These are phyloP conservation scores for Backusella westeae DNA, from an alignment of 192 early-diverging fungal species.

Conservation along the genomic window DNA sequence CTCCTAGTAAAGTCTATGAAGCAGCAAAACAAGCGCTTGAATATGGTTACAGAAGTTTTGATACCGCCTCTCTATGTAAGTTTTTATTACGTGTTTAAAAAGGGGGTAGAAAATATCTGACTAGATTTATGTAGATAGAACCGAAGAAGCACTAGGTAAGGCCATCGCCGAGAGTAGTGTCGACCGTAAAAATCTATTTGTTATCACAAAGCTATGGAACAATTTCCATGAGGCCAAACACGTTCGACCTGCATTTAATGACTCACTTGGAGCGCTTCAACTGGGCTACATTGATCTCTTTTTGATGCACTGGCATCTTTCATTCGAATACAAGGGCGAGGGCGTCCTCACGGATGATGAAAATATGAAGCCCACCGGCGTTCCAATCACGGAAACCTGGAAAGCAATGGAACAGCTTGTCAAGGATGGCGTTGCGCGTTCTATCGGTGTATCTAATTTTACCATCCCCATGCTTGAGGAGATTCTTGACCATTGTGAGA, in stretches of 20 bases:
- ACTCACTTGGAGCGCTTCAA: conserved; percentile 65
- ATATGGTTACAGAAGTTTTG: conserved; percentile 25
- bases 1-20: conserved; percentile 24
- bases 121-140: conserved; percentile 40
- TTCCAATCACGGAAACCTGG: conserved; percentile 63
- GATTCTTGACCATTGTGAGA: conserved; percentile 56
- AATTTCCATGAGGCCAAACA: conserved; percentile 57
- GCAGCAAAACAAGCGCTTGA: conserved; percentile 23
- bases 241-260: conserved; percentile 58
- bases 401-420: conserved; percentile 72
- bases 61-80: conserved; percentile 27
- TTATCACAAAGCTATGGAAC: conserved; percentile 57
- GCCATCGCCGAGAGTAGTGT: conserved; percentile 48
- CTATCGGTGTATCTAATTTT: conserved; percentile 82
- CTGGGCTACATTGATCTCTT: conserved; percentile 81
- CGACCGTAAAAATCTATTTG: conserved; percentile 61
- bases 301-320: conserved; percentile 83
- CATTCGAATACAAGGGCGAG: conserved; percentile 41
- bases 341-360: conserved; percentile 8
- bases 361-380: conserved; percentile 33
- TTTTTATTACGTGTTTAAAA: background rate
- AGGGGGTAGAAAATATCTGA: background rate
- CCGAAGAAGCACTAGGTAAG: conserved; percentile 67
- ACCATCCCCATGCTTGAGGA: conserved; percentile 54
- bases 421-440: conserved; percentile 52